Evolutionary conservation across 2,329 filamentous ascomycete genomes (phyloP).

Genomic region (Fusarium dlaminii): DNA sequence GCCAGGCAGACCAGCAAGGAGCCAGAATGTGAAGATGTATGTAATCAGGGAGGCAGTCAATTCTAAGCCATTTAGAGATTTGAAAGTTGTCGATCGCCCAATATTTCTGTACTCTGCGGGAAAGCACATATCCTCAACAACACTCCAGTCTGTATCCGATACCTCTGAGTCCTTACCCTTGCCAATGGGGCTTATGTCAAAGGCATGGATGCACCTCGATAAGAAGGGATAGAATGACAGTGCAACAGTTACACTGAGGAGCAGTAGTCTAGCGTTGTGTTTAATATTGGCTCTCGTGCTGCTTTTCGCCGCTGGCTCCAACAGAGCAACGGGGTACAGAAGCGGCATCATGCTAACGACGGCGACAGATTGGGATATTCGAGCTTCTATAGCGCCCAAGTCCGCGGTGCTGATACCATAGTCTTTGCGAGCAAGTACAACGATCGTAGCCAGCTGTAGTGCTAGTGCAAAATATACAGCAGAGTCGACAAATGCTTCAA

Average conservation of each 20-base stretch:
- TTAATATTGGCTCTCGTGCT: not conserved
- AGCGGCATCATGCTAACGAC: conserved; percentile 39
- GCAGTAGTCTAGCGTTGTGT: conserved; percentile 16
- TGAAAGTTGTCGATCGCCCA: not conserved
- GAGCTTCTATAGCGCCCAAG: conserved; percentile 37
- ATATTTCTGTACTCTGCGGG: not conserved
- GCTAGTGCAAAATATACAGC: conserved; percentile 37
- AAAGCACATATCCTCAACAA: conserved; percentile 24
- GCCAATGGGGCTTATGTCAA: conserved; percentile 20
- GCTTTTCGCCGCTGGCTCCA: not conserved
- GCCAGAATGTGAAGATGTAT: conserved; percentile 21
- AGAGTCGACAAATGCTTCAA: conserved; percentile 29
- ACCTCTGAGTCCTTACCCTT: conserved; percentile 13
- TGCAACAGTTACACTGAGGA: conserved; percentile 12
- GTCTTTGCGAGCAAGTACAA: conserved; percentile 37
- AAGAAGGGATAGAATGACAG: conserved; percentile 41
- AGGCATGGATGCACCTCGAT: conserved; percentile 37
- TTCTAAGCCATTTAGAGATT: conserved; percentile 5
- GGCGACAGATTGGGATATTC: conserved; percentile 30
- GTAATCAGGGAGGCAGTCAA: conserved; percentile 7
- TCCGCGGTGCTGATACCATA: conserved; percentile 33
- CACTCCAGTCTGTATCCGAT: not conserved
- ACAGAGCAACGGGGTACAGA: conserved; percentile 29
- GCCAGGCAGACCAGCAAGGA: conserved; percentile 14
- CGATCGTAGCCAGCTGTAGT: conserved; percentile 33